Evolutionary conservation across 2,329 filamentous ascomycete genomes (phyloP).

Genomic region (Aspergillus proliferans): DNA sequence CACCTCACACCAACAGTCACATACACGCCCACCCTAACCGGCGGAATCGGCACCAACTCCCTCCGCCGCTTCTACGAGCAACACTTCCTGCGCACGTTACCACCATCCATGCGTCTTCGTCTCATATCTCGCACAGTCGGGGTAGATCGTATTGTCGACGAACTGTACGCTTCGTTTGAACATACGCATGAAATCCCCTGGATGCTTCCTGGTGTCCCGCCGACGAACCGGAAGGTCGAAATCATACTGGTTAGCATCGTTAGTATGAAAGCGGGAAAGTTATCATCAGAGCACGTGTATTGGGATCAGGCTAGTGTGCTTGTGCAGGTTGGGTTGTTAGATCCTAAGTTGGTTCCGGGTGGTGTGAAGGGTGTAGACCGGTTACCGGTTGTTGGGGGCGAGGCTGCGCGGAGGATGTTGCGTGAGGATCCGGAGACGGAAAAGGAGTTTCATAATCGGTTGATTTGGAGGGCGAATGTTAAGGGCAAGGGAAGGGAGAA

Average conservation of each 20-base stretch:
- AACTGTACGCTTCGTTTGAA: conserved; percentile 52
- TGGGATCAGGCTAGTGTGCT: conserved; percentile 59
- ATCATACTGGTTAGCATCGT: conserved; percentile 53
- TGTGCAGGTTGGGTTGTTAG: conserved; percentile 53
- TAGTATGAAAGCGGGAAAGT: conserved; percentile 46
- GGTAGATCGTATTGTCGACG: conserved; percentile 55
- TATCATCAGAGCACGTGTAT: conserved; percentile 54
- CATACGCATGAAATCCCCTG: conserved; percentile 53
- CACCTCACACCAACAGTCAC: conserved; percentile 24
- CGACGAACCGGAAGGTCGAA: conserved; percentile 53
- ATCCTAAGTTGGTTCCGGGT: conserved; percentile 50
- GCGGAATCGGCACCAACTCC: conserved; percentile 36
- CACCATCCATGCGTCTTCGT: conserved; percentile 46
- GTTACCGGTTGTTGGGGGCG: conserved; percentile 36
- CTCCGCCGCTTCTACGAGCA: conserved; percentile 50
- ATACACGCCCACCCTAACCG: conserved; percentile 33
- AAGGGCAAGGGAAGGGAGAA: conserved; percentile 8
- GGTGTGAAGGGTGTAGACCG: conserved; percentile 35
- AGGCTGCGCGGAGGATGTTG: conserved; percentile 35
- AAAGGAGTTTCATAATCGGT: conserved; percentile 29
- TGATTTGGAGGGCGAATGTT: conserved; percentile 22
- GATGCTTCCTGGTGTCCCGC: conserved; percentile 53
- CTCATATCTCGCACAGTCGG: conserved; percentile 55
- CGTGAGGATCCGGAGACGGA: conserved; percentile 32
- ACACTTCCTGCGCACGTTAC: conserved; percentile 50